phyloP scores from a whole-genome alignment of 2,329 filamentous ascomycete species.

The Sclerotiophoma versabilis region DNA sequence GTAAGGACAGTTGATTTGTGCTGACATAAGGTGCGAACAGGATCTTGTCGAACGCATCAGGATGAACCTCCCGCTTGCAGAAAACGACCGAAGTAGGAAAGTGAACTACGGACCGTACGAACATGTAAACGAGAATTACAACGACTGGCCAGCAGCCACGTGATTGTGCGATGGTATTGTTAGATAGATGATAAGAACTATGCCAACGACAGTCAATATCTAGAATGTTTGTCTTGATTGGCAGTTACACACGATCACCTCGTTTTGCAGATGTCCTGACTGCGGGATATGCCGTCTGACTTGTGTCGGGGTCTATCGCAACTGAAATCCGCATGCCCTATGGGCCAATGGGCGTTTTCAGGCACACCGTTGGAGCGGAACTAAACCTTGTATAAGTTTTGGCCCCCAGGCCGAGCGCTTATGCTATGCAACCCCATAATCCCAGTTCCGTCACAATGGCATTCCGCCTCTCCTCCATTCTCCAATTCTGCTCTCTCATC shows the following conservation, averaged over 20 bases:
- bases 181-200: no score
- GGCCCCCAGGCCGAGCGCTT: neutral
- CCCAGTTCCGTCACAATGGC: neutral
- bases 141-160: slow-evolving; percentile 6
- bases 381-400: neutral
- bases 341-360: neutral
- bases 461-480: neutral
- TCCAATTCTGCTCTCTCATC: neutral
- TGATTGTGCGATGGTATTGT: neutral
- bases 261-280: no score
- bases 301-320: neutral
- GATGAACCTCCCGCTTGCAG: slow-evolving; percentile 19
- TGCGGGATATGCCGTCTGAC: slow-evolving; percentile 1
- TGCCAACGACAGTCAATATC: no score
- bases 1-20: no score
- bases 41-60: slow-evolving; percentile 25
- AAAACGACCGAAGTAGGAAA: slow-evolving; percentile 27
- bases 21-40: neutral
- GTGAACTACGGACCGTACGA: slow-evolving; percentile 36
- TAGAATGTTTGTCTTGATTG: no score
- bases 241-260: no score
- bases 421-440: neutral
- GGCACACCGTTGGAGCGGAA: neutral
- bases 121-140: slow-evolving; percentile 10
- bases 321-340: neutral